Conservation (phyloP, 1,139 yeast genomes). For the Debaryomyces nepalensis region DNA sequence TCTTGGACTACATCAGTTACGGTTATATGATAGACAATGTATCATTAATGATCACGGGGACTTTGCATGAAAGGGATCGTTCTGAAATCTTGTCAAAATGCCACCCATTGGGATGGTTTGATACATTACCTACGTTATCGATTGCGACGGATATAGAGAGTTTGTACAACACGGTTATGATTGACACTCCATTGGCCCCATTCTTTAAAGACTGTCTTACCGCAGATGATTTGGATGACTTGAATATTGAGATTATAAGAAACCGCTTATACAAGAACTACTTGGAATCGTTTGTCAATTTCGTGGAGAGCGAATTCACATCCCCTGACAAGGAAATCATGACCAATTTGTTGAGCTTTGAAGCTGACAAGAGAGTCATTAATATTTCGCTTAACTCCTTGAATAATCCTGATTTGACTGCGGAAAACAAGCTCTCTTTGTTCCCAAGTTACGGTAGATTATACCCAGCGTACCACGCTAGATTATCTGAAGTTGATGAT, state of each 20-base stretch:
- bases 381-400: slow-evolving; percentile 90
- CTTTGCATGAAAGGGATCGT: slow-evolving; percentile 92
- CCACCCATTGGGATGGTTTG: slow-evolving; percentile 98
- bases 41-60: slow-evolving; percentile 93
- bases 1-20: slow-evolving; percentile 89
- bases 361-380: slow-evolving; percentile 93
- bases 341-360: slow-evolving; percentile 78
- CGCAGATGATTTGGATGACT: slow-evolving; percentile 94
- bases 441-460: slow-evolving; percentile 83
- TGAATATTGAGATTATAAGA: slow-evolving; percentile 92
- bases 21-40: slow-evolving; percentile 99
- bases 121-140: slow-evolving; percentile 91
- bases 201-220: slow-evolving; percentile 89
- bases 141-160: slow-evolving; percentile 95
- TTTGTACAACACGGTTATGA: slow-evolving; percentile 88
- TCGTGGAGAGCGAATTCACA: slow-evolving; percentile 61
- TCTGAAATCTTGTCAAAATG: slow-evolving; percentile 85
- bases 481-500: slow-evolving; percentile 79
- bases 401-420: slow-evolving; percentile 70
- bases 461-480: slow-evolving; percentile 73
- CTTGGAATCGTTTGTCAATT: slow-evolving; percentile 80
- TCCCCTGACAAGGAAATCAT: slow-evolving; percentile 83
- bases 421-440: slow-evolving; percentile 70
- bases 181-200: slow-evolving; percentile 97
- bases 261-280: slow-evolving; percentile 92